A percentile compares a stretch with the other conserved stretches of the same genome.
These are phyloP conservation scores for Xylaria bambusicola DNA, from an alignment of 495 filamentous ascomycete genomes.

Conservation along the genomic window DNA sequence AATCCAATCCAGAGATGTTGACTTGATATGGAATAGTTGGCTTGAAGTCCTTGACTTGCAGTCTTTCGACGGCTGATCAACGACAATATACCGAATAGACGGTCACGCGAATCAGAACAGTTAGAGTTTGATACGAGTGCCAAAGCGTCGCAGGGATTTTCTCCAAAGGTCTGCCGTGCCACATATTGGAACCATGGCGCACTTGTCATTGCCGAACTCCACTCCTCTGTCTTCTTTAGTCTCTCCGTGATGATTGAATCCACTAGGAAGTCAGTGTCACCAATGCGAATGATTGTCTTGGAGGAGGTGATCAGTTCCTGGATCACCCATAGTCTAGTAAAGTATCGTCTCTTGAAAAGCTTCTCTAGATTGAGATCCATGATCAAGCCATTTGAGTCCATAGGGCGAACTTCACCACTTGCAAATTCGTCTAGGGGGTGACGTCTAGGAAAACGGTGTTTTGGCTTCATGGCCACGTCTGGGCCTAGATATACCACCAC, in stretches of 20 bases:
- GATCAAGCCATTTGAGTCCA: not conserved
- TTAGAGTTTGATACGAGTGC: constrained; percentile 15
- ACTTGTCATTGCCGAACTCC: not conserved
- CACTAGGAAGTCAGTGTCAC: constrained; percentile 20
- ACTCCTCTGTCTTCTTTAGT: not conserved
- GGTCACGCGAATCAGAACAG: constrained; percentile 25
- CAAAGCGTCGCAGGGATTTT: constrained; percentile 15
- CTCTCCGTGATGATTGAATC: not conserved
- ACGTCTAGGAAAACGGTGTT: constrained; percentile 8
- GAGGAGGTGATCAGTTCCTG: constrained; percentile 30
- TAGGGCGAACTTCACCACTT: not conserved
- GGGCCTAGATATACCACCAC: constrained; percentile 33
- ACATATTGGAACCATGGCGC: constrained; percentile 17
- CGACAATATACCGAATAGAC: constrained; percentile 24
- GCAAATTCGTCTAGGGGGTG: not conserved
- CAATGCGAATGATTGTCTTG: constrained; percentile 24
- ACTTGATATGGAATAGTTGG: constrained; percentile 27
- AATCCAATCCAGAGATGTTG: constrained; percentile 29
- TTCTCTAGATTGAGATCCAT: not conserved
- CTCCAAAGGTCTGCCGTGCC: constrained; percentile 2
- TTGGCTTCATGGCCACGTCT: constrained; percentile 6
- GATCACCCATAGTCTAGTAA: constrained; percentile 33
- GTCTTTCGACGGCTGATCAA: constrained; percentile 5
- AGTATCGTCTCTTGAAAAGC: constrained; percentile 26
- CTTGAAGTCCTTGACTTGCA: not conserved